Evolutionary conservation across 1,284 basidiomycete species (phyloP).

Genomic region (Apiotrichum gracile): DNA sequence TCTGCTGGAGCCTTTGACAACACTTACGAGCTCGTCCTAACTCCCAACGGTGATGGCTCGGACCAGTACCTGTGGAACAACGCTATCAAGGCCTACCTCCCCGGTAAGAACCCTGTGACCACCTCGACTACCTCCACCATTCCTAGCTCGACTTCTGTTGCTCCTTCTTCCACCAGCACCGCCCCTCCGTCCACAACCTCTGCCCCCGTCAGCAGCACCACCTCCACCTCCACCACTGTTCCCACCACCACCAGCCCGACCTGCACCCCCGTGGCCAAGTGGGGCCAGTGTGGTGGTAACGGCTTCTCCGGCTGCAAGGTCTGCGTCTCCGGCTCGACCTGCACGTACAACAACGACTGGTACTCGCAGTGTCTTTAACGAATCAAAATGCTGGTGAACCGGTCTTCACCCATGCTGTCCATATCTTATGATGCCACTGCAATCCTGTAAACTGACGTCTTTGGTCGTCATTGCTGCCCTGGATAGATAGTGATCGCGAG

Average conservation of each 20-base stretch:
- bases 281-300: neutral
- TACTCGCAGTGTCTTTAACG: neutral
- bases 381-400: no score
- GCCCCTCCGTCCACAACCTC: neutral
- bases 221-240: neutral
- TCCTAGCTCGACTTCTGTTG: neutral
- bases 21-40: constrained; percentile 28
- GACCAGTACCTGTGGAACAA: constrained; percentile 29
- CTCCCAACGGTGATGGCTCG: constrained; percentile 20
- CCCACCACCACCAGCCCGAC: neutral
- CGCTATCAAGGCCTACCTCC: constrained; percentile 34
- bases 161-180: neutral
- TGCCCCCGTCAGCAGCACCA: neutral
- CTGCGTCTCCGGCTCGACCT: neutral
- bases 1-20: constrained; percentile 37
- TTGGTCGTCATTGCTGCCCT: no score
- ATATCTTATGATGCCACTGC: no score
- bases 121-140: neutral
- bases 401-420: no score
- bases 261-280: neutral
- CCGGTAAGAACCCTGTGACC: constrained; percentile 12
- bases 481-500: no score
- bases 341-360: neutral
- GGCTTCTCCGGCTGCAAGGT: neutral
- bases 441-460: no score